Evolutionary conservation across 2,329 filamentous ascomycete species (phyloP), one percentile per base, ranked within the genome.

Genomic region (Diaporthe sp.): DNA sequence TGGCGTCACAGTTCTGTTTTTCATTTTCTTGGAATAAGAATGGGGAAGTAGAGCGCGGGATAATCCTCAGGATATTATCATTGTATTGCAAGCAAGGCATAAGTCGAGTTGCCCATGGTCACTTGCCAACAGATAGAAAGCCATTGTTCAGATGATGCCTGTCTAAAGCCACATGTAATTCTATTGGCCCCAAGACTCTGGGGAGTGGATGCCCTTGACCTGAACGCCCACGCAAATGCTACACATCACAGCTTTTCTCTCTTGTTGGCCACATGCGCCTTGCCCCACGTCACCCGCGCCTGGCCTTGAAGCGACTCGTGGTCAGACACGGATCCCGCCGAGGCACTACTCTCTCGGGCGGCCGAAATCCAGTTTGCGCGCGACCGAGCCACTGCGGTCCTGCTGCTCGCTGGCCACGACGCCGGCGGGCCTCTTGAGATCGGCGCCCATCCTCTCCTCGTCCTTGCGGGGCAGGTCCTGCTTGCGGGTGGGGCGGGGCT

Each of bases 401-500:
- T 93, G 91, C 22, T 95, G 93, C 49, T 70, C 65, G 34, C 61
- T 60, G 37, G 60, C 51, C 49, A 95, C 82, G 67, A 94, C 87
- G 1, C 95, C 95, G 2, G 92, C 93, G 72, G 92, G 90, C 77
- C 94, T 90, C 85, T 94, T 95, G 68, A 98, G 85, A 84, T 98
- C 96, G 76, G 94, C 94, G 0, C 91, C 95, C 86, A 97, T 91
- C 84, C 94, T 94, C 80, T 94, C 91, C 76, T 92, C 88, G 0
- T 91, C 89, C 83, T 96, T 97, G 78, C 90, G 91, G 1, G 97
- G 97, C 71, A 99, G 86, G 80, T 97, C 92, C 81, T 94, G 91
- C 80, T 95, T 95, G 77, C 90, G 90, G 2, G 95, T 98, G 3
- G 97, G 96, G 79, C 92, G 91, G 0, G 97, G 97, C 49, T 97